phyloP scores from a whole-genome alignment of 345 rosid genomes.

The Excoecaria agallocha region DNA sequence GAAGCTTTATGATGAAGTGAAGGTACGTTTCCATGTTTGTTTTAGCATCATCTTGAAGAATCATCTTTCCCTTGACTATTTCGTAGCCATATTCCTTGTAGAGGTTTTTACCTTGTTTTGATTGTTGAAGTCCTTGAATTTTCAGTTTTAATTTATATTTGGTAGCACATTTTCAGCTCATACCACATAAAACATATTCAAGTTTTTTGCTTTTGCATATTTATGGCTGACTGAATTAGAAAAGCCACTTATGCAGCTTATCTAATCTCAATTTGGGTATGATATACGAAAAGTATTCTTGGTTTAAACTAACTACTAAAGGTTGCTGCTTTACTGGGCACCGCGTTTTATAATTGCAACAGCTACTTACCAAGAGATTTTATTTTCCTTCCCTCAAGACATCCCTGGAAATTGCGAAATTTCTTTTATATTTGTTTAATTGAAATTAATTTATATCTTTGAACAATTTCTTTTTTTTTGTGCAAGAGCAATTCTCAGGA shows the following conservation, averaged over 20 bases:
- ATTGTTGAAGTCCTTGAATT: neutral
- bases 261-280: neutral
- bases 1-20: conserved; percentile 96
- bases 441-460: neutral
- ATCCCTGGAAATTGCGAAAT: neutral
- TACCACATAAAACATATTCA: too few species aligned
- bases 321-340: neutral
- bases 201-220: neutral
- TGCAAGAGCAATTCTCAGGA: neutral
- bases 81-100: neutral
- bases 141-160: neutral
- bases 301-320: neutral
- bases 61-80: neutral
- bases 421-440: neutral
- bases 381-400: too few species aligned
- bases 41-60: neutral
- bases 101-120: neutral
- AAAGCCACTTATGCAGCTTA: neutral
- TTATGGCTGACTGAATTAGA: neutral
- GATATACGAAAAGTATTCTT: neutral
- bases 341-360: conserved; percentile 2
- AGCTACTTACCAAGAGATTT: neutral
- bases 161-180: neutral
- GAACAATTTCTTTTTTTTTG: too few species aligned
- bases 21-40: conserved; percentile 45